Conservation (phyloP, 2,329 filamentous ascomycete genomes). For the Cercospora brassicicola region DNA sequence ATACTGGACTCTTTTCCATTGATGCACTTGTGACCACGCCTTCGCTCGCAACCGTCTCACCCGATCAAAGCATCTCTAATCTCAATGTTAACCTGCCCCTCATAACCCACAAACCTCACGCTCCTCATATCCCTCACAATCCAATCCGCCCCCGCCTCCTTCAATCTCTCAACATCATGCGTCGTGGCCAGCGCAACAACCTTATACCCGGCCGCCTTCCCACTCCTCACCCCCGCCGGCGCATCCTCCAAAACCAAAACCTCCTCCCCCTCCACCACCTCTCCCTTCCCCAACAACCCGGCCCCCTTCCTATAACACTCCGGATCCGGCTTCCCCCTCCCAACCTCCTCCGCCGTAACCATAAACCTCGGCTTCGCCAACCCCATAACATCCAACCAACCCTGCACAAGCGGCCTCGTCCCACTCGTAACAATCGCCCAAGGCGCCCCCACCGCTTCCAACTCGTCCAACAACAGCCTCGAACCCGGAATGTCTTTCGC, state of each 20-base stretch:
- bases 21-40: neutral
- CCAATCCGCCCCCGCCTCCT: slow-evolving; percentile 80
- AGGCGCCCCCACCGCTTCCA: slow-evolving; percentile 52
- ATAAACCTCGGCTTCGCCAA: slow-evolving; percentile 49
- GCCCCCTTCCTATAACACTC: slow-evolving; percentile 50
- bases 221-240: slow-evolving; percentile 78
- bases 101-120: slow-evolving; percentile 61
- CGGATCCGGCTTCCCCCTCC: slow-evolving; percentile 53
- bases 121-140: slow-evolving; percentile 77
- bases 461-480: slow-evolving; percentile 44
- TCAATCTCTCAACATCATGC: slow-evolving; percentile 71
- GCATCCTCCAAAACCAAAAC: slow-evolving; percentile 86
- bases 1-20: neutral
- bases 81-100: slow-evolving; percentile 62
- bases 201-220: slow-evolving; percentile 81
- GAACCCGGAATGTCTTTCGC: slow-evolving; percentile 76
- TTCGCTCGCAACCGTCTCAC: neutral
- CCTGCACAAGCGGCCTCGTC: slow-evolving; percentile 50
- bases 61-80: slow-evolving; percentile 60
- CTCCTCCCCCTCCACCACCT: slow-evolving; percentile 15
- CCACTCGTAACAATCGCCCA: slow-evolving; percentile 77
- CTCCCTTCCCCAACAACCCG: slow-evolving; percentile 43
- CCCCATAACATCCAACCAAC: slow-evolving; percentile 53
- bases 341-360: slow-evolving; percentile 53
- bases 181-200: slow-evolving; percentile 85